Percentiles rank a stretch among this genome's conserved stretches.
Conservation (phyloP, 225 moss, liverwort and hornwort genomes). For the Bryum argenteum region DNA sequence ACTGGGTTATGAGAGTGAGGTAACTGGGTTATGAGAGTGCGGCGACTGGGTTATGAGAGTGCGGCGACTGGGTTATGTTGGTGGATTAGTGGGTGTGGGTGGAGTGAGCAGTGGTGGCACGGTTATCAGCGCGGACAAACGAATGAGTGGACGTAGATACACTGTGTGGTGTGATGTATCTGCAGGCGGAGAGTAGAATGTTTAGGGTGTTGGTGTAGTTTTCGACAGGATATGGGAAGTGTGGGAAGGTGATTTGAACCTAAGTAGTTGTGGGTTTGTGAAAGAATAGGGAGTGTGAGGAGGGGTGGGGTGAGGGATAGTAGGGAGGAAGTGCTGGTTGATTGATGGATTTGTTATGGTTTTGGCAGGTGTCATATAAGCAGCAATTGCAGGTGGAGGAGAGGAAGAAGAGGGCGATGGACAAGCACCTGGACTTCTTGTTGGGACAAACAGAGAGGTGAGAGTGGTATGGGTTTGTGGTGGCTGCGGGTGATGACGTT, state of each 20-base stretch:
- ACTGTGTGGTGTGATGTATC: neutral
- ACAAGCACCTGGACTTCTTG: slow-evolving; percentile 96
- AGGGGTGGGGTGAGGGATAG: neutral
- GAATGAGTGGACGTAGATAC: neutral
- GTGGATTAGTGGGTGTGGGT: neutral
- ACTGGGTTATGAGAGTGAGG: no score
- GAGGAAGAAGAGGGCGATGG: slow-evolving; percentile 92
- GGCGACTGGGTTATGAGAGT: no score
- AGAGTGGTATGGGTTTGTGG: neutral
- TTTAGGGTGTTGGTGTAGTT: neutral
- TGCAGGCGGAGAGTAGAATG: neutral
- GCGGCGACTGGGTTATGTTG: neutral
- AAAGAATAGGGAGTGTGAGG: neutral
- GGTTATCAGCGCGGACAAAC: neutral
- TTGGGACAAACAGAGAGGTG: slow-evolving; percentile 97
- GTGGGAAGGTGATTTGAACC: neutral
- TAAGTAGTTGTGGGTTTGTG: neutral
- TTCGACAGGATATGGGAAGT: neutral
- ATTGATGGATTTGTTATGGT: neutral
- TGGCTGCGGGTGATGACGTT: neutral
- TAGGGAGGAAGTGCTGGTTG: neutral
- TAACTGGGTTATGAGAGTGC: no score
- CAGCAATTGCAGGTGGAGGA: slow-evolving; percentile 90
- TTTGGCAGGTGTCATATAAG: slow-evolving; percentile 79
- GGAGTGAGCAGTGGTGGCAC: neutral